These are phyloP conservation scores for Mortierella alpina DNA, from an alignment of 192 early-diverging fungal species.

Conservation along the genomic window DNA sequence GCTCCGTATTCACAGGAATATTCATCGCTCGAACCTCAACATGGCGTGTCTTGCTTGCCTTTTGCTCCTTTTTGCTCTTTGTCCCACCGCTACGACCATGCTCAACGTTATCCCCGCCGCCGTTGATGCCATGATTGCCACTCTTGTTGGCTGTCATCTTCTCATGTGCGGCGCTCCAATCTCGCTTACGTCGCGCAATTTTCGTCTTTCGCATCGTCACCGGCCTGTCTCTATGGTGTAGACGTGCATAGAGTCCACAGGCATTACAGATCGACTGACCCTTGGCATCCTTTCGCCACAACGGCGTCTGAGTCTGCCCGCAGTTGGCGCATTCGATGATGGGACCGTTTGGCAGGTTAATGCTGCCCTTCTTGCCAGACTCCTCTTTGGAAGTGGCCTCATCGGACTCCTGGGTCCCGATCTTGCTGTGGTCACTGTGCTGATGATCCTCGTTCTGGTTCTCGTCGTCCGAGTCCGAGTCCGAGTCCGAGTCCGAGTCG, in stretches of 20 bases:
- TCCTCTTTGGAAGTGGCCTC: background rate
- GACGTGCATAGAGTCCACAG: conserved; percentile 72
- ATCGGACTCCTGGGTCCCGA: background rate
- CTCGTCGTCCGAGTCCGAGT: conserved; percentile 1
- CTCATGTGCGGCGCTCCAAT: conserved; percentile 36
- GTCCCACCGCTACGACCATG: background rate
- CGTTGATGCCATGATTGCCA: background rate
- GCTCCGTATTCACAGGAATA: conserved; percentile 33
- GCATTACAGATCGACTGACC: conserved; percentile 86
- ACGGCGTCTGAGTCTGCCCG: conserved; percentile 80
- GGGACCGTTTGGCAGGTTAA: background rate
- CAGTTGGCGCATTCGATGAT: conserved; percentile 75
- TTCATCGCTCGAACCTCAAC: conserved; percentile 45
- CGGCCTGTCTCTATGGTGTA: conserved; percentile 65
- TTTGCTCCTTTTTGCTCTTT: background rate
- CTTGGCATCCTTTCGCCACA: conserved; percentile 83
- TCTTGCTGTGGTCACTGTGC: background rate
- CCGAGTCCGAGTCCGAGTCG: conserved; percentile 3
- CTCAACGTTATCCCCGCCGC: background rate
- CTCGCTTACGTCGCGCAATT: conserved; percentile 62
- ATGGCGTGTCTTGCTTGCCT: background rate
- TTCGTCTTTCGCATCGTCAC: conserved; percentile 66
- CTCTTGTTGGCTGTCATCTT: conserved; percentile 6
- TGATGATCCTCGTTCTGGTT: background rate
- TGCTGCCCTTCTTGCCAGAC: background rate